Conservation (phyloP, 2,329 filamentous ascomycete species). For the Pyrenochaeta sp. region DNA sequence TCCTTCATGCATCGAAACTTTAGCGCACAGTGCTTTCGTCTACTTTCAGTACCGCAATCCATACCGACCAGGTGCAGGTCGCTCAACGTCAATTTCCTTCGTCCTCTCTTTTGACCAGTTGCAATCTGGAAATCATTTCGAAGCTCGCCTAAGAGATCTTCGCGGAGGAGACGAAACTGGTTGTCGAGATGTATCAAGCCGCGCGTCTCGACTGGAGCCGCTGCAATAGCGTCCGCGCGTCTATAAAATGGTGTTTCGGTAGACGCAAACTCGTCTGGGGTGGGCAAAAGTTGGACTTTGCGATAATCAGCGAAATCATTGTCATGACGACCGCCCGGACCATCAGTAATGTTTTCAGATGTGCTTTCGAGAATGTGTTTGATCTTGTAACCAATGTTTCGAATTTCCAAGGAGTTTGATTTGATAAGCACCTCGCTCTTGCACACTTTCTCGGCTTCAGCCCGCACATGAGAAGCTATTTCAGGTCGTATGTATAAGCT, state of each 20-base stretch:
- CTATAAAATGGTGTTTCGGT: slow-evolving; percentile 62
- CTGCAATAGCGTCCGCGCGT: slow-evolving; percentile 58
- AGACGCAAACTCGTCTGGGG: slow-evolving; percentile 68
- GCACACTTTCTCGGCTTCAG: slow-evolving; percentile 31
- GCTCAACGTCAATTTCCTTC: slow-evolving; percentile 51
- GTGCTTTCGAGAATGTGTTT: slow-evolving; percentile 56
- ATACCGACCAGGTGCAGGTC: slow-evolving; percentile 51
- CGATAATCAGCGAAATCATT: slow-evolving; percentile 72
- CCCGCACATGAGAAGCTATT: slow-evolving; percentile 32
- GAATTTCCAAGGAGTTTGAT: slow-evolving; percentile 58
- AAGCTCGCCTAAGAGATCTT: slow-evolving; percentile 74
- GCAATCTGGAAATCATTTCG: slow-evolving; percentile 66
- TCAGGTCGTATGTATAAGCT: slow-evolving; percentile 51
- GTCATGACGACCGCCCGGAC: slow-evolving; percentile 73
- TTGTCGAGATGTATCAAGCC: slow-evolving; percentile 68
- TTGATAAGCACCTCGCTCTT: slow-evolving; percentile 29
- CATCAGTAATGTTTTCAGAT: slow-evolving; percentile 50
- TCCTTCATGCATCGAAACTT: slow-evolving; percentile 53
- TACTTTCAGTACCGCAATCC: slow-evolving; percentile 42
- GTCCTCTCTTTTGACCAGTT: slow-evolving; percentile 57
- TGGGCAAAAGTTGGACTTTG: slow-evolving; percentile 70
- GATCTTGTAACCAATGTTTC: slow-evolving; percentile 63
- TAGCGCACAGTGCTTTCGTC: slow-evolving; percentile 46
- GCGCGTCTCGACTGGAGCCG: slow-evolving; percentile 49
- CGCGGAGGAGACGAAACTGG: slow-evolving; percentile 73